Evolutionary conservation across 2,329 filamentous ascomycete genomes (phyloP).

Genomic region (Pseudogymnoascus sp.): DNA sequence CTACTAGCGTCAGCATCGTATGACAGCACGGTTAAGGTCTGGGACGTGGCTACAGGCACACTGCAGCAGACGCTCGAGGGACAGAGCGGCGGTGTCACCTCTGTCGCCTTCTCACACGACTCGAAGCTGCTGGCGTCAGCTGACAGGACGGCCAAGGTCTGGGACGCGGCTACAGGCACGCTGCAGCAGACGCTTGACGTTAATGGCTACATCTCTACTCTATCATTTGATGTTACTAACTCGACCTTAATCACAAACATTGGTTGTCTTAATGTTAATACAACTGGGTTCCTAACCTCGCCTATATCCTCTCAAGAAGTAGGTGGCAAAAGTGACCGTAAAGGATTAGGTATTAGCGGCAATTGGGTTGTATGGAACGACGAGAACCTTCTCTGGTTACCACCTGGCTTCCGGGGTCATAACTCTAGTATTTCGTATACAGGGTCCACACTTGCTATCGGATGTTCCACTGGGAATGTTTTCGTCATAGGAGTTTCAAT

Average conservation of each 20-base stretch:
- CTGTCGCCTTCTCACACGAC: constrained; percentile 12
- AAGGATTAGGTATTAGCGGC: constrained; percentile 15
- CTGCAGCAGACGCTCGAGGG: constrained; percentile 13
- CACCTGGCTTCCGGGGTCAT: constrained; percentile 15
- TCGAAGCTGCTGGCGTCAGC: constrained; percentile 4
- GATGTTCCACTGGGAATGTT: neutral
- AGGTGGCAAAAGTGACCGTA: constrained; percentile 11
- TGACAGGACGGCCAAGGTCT: constrained; percentile 8
- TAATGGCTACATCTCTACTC: constrained; percentile 15
- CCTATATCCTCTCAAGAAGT: constrained; percentile 15
- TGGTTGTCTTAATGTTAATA: constrained; percentile 15
- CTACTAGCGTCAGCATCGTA: constrained; percentile 1
- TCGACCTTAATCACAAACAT: constrained; percentile 16
- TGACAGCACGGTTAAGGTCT: constrained; percentile 10
- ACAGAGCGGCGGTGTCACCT: constrained; percentile 7
- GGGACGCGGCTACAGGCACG: neutral
- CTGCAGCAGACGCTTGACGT: constrained; percentile 17
- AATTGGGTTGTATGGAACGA: constrained; percentile 14
- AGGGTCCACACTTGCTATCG: constrained; percentile 12
- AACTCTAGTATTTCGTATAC: constrained; percentile 13
- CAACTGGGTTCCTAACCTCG: constrained; percentile 8
- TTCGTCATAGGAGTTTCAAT: neutral
- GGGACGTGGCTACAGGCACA: constrained; percentile 12
- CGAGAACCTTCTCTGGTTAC: constrained; percentile 19
- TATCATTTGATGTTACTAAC: constrained; percentile 16